A percentile compares a stretch with the other conserved stretches of the same genome.
These are phyloP conservation scores for Plasmodium gonderi DNA, from an alignment of 169 alveolate species.

Conservation along the genomic window DNA sequence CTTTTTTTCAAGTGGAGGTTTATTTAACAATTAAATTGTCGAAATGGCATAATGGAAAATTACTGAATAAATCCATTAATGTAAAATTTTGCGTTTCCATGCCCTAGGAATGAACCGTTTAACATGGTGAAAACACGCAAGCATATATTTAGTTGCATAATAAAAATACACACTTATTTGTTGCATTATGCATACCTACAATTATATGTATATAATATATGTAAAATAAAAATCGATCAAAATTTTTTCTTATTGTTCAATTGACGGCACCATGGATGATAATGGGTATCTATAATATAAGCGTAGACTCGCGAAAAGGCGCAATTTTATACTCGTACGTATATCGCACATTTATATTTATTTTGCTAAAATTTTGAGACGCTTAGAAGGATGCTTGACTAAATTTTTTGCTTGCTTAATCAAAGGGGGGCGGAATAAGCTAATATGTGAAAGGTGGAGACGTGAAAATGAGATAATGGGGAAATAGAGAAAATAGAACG, in stretches of 20 bases:
- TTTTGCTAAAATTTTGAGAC: background rate
- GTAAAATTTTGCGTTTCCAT: too few species aligned
- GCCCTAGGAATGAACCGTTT: too few species aligned
- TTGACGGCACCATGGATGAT: background rate
- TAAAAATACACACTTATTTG: too few species aligned
- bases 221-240: background rate
- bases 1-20: too few species aligned
- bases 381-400: too few species aligned
- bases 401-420: too few species aligned
- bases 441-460: background rate
- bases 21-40: too few species aligned
- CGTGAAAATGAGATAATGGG: background rate
- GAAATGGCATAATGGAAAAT: too few species aligned
- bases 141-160: too few species aligned
- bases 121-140: too few species aligned
- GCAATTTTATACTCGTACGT: background rate
- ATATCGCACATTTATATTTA: background rate
- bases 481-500: background rate
- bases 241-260: background rate
- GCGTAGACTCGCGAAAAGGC: constrained; percentile 2
- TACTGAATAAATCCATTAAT: too few species aligned
- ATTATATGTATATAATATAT: background rate
- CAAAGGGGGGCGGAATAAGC: too few species aligned
- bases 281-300: background rate
- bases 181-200: background rate